Conservation (phyloP, 208 protist species). For the Crithidia bombi region DNA sequence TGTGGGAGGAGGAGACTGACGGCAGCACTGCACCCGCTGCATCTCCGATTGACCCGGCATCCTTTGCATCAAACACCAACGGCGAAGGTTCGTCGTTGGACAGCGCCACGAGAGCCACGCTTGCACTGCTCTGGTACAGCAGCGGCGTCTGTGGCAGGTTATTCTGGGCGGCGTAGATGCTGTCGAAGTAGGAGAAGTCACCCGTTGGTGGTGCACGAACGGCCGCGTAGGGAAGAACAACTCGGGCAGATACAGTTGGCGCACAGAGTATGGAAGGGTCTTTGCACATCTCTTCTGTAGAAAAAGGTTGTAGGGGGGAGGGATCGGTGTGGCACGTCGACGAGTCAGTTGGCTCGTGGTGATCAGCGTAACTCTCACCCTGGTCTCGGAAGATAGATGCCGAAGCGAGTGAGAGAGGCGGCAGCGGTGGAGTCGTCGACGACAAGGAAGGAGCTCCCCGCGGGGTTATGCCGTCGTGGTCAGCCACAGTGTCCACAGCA, state of each 20-base stretch:
- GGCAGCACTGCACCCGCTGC: too few species aligned
- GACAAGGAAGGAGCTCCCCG: not conserved
- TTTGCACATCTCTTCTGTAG: not conserved
- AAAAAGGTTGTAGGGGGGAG: not conserved
- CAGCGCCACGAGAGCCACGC: not conserved
- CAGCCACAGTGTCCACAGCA: not conserved
- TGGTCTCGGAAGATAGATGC: not conserved
- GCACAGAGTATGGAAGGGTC: not conserved
- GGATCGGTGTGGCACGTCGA: not conserved
- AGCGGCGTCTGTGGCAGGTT: not conserved
- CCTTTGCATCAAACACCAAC: not conserved
- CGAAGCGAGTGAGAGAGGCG: not conserved
- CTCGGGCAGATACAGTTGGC: not conserved
- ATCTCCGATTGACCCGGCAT: too few species aligned
- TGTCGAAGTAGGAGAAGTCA: not conserved
- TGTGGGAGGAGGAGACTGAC: too few species aligned
- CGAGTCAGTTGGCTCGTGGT: not conserved
- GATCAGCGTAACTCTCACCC: not conserved
- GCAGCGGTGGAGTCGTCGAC: too few species aligned
- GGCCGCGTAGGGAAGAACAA: not conserved
- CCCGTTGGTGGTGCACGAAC: not conserved
- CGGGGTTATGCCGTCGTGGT: not conserved
- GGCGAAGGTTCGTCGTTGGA: not conserved
- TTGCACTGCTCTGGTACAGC: not conserved
- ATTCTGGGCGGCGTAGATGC: not conserved